Evolutionary conservation across 1,284 basidiomycete species (phyloP).

Genomic region (Rugosomyces carneus): DNA sequence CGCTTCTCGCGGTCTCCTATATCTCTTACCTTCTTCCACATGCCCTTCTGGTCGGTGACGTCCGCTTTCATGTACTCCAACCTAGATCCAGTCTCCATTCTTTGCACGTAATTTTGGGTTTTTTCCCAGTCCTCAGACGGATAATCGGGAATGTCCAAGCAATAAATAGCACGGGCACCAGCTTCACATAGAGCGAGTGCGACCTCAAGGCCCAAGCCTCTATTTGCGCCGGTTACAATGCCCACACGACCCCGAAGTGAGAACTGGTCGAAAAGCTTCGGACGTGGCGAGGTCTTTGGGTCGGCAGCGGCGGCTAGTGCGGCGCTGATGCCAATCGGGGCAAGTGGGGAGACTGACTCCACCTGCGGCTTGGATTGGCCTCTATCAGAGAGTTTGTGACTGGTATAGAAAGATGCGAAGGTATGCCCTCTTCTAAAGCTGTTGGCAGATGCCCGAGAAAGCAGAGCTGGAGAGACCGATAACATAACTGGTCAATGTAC

Average conservation of each 20-base stretch:
- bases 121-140: constrained; percentile 66
- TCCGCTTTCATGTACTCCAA: constrained; percentile 65
- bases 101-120: constrained; percentile 47
- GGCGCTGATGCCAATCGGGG: constrained; percentile 55
- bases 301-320: constrained; percentile 41
- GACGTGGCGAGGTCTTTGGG: constrained; percentile 26
- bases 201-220: constrained; percentile 81
- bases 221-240: constrained; percentile 73
- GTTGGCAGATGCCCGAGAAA: not conserved
- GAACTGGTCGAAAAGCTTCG: constrained; percentile 70
- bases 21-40: constrained; percentile 51
- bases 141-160: constrained; percentile 62
- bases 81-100: constrained; percentile 34
- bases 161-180: constrained; percentile 20
- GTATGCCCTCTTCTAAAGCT: not conserved
- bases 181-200: constrained; percentile 73
- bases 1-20: constrained; percentile 60
- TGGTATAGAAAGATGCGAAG: not conserved
- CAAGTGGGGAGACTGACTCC: not conserved
- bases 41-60: constrained; percentile 52
- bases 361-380: not conserved
- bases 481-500: no score
- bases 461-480: no score
- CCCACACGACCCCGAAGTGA: constrained; percentile 66
- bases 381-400: not conserved